Base-by-base conservation (phyloP, 176 grass and related monocot genomes). In the Neostapfia colusana region DNA sequence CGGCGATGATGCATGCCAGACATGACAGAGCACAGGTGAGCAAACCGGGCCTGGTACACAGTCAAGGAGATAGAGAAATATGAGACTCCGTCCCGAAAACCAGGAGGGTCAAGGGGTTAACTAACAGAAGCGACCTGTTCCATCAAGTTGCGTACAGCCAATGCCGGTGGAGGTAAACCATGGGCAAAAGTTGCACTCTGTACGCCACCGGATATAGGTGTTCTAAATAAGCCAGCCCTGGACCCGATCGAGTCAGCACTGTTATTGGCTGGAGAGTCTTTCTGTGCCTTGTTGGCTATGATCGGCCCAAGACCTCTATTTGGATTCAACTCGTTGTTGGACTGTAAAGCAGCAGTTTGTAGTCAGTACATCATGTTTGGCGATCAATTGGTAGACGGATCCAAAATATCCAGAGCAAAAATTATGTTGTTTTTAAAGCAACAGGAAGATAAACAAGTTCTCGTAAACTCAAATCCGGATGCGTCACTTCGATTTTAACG, bases 131-230 rank as follows among this genome's bases (percentile, higher is more conserved):
- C 23, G 62, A 94, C 95, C 87, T 95, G 96, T 57, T 99, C 96
- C 96, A 99, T 99, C 44, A 99, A 77, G 84, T 99, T 99, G 49
- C 89, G 89, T 8, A 99, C 92, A 56, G 96, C 96, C 55, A 99
- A 88, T 43, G 96, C 96, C 0, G 96, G 96, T 23, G 92, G 92
- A 56, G 96, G 96, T 34, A 99, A 69, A 90, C 83, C 96, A 68
- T 99, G 96, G 12, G 85, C 87, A 59, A 84, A 95, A 26, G 96
- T 99, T 56, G 96, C 96, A 8, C 92, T 95, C 85, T 99, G 96
- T 35, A 99, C 96, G 42, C 96, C 96, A 63, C 96, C 96, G 42
- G 96, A 99, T 69, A 95, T 99, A 2, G 96, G 96, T 41, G 96
- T 99, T 83, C 96, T 95, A 63, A 99, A 99, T 27, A 99, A 58